A percentile compares a stretch with the other conserved stretches of the same genome.
Evolutionary conservation across 2,329 filamentous ascomycete species (phyloP).

Genomic region (Calonectria pauciramosa): DNA sequence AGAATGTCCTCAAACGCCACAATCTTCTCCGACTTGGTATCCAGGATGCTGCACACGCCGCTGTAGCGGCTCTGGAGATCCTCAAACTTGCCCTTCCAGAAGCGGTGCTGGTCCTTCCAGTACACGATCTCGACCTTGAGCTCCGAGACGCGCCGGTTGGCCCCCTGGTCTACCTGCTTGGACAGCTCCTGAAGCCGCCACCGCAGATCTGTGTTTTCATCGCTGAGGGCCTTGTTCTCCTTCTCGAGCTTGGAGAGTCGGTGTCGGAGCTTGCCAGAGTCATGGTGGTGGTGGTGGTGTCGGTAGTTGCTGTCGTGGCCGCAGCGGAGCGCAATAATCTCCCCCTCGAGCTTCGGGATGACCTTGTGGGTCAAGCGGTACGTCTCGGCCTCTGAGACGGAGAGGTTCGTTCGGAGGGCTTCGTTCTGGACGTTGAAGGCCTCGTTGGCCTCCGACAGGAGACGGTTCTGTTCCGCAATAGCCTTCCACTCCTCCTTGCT

Average conservation of each 20-base stretch:
- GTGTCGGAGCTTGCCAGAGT: conserved; percentile 51
- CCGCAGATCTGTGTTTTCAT: conserved; percentile 53
- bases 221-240: conserved; percentile 53
- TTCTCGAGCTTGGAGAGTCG: conserved; percentile 53
- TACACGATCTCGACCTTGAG: conserved; percentile 51
- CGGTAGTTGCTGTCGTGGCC: conserved; percentile 52
- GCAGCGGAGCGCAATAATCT: conserved; percentile 55
- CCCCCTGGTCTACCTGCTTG: conserved; percentile 49
- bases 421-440: conserved; percentile 49
- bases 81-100: conserved; percentile 50
- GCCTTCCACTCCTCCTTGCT: conserved; percentile 54
- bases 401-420: conserved; percentile 53
- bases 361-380: conserved; percentile 50
- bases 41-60: conserved; percentile 46
- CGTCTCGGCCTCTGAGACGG: conserved; percentile 52
- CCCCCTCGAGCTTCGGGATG: conserved; percentile 54
- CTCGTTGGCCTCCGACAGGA: conserved; percentile 52
- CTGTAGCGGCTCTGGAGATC: conserved; percentile 45
- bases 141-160: conserved; percentile 50
- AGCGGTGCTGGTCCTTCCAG: conserved; percentile 51
- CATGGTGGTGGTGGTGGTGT: conserved; percentile 47
- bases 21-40: conserved; percentile 50
- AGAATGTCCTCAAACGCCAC: conserved; percentile 52
- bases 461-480: conserved; percentile 53
- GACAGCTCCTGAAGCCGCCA: conserved; percentile 51